These are phyloP conservation scores for Rhizopogon vulgaris DNA, from an alignment of 768 basidiomycete genomes.

Conservation along the genomic window DNA sequence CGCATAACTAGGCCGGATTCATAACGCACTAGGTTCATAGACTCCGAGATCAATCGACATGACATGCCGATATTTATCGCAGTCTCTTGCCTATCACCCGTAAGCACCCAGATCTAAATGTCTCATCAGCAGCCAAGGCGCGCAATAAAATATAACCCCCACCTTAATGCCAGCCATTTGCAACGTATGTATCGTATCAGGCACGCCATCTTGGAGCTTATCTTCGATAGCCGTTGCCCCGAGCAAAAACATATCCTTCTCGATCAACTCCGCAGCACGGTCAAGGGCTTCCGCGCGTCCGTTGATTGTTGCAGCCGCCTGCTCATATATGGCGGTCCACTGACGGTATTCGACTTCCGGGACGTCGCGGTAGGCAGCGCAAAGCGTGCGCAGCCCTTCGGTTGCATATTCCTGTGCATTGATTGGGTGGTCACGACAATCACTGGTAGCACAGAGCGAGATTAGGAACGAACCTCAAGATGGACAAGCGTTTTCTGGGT, in stretches of 20 bases:
- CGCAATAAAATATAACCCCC: background rate
- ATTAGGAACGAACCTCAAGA: slow-evolving; percentile 61
- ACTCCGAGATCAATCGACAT: slow-evolving; percentile 93
- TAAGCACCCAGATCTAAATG: slow-evolving; percentile 88
- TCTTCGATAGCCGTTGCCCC: slow-evolving; percentile 99
- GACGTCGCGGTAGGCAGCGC: slow-evolving; percentile 90
- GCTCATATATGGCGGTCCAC: slow-evolving; percentile 84
- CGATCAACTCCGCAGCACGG: slow-evolving; percentile 90
- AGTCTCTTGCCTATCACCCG: slow-evolving; percentile 97
- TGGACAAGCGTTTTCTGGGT: slow-evolving; percentile 84
- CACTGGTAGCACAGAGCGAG: background rate
- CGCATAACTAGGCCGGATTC: background rate
- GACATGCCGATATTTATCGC: slow-evolving; percentile 99
- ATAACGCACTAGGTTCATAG: slow-evolving; percentile 85
- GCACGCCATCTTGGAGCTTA: slow-evolving; percentile 97
- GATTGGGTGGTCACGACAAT: slow-evolving; percentile 3
- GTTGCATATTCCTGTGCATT: slow-evolving; percentile 82
- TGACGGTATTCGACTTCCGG: slow-evolving; percentile 84
- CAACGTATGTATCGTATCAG: slow-evolving; percentile 94
- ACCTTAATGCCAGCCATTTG: slow-evolving; percentile 99
- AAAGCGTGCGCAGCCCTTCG: slow-evolving; percentile 94
- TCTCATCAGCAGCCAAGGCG: slow-evolving; percentile 2
- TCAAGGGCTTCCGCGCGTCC: slow-evolving; percentile 95
- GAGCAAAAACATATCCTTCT: slow-evolving; percentile 86
- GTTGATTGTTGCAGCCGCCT: slow-evolving; percentile 92